Base-by-base conservation (phyloP, 2,329 filamentous ascomycete genomes). In the Botrytis elliptica region DNA sequence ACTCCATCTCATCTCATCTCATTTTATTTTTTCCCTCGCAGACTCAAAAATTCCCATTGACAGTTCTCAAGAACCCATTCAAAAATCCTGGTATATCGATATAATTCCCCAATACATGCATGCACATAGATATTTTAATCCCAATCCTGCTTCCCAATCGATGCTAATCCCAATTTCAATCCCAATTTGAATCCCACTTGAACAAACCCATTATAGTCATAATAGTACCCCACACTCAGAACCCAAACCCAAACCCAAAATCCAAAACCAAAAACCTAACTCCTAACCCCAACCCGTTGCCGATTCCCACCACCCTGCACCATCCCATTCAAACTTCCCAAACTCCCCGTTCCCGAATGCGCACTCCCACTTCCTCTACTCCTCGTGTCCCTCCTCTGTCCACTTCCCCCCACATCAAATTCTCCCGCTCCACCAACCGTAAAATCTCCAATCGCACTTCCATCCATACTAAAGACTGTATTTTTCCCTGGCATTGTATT, bases 381-480 rank as follows among this genome's bases (percentile, higher is more conserved):
- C 2, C 49, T 52, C 5, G 5, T 33, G 14, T n/a, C 25, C 1
- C 16, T 42, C 18, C 36, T 22, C 4, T 40, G 10, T 1, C 29
- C 42, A 20, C 33, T 67, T 1, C 1, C 10, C 3, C 33, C 25
- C 14, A 25, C 44, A 49, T 49, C 36, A 40, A 55, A 20, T 9
- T 42, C 49, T 10, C 36, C 65, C 1, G 16, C 49, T 3, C 49
- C 49, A 0, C 49, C 49, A 16, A 40, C 65, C 0, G 36, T 40
- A 16, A 68, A 68, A 55, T 68, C 65, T 20, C 65, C 46, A 25
- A 55, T 68, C 3, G 49, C 36, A 29, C 65, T 68, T 6, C 66
- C 66, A 57, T 68, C 66, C 66, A 68, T 68, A 57, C 66, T 68
- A 16, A 57, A 68, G 1, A 57, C 49, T 10, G 36, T 55, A 16